phyloP scores from a whole-genome alignment of 2,329 filamentous ascomycete genomes.

The Malbranchea cinnamomea region DNA sequence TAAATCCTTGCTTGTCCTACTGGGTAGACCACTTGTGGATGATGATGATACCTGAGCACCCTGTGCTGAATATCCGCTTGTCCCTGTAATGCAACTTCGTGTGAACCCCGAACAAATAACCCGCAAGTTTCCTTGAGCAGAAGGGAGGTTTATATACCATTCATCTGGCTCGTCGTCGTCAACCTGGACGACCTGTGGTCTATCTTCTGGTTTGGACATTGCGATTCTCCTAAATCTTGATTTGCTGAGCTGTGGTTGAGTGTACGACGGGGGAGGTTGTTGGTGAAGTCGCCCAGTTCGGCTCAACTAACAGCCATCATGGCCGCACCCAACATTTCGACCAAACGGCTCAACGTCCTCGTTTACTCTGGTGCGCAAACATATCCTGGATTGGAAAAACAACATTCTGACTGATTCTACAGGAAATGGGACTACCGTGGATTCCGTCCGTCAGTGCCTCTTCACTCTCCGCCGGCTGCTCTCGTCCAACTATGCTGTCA shows the following conservation, averaged over 20 bases:
- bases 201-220: slow-evolving; percentile 44
- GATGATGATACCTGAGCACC: slow-evolving; percentile 56
- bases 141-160: slow-evolving; percentile 47
- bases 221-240: slow-evolving; percentile 11
- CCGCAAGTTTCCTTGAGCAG: slow-evolving; percentile 4
- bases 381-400: slow-evolving; percentile 14
- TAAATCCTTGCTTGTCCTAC: too few species aligned
- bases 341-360: slow-evolving; percentile 70
- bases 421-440: slow-evolving; percentile 74
- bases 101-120: slow-evolving; percentile 2
- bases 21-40: too few species aligned
- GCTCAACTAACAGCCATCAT: slow-evolving; percentile 7
- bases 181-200: slow-evolving; percentile 22
- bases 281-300: too few species aligned
- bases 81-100: slow-evolving; percentile 47
- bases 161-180: slow-evolving; percentile 78
- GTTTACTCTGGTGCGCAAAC: slow-evolving; percentile 64
- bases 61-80: slow-evolving; percentile 93
- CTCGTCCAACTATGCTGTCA: slow-evolving; percentile 83
- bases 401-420: slow-evolving; percentile 18
- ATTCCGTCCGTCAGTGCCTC: slow-evolving; percentile 80
- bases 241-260: not conserved
- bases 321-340: slow-evolving; percentile 36
- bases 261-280: not conserved
- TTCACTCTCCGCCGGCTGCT: slow-evolving; percentile 75